A percentile compares a stretch with the other conserved stretches of the same genome.
Conservation (phyloP, 345 rosid genomes). For the Litchi chinensis region DNA sequence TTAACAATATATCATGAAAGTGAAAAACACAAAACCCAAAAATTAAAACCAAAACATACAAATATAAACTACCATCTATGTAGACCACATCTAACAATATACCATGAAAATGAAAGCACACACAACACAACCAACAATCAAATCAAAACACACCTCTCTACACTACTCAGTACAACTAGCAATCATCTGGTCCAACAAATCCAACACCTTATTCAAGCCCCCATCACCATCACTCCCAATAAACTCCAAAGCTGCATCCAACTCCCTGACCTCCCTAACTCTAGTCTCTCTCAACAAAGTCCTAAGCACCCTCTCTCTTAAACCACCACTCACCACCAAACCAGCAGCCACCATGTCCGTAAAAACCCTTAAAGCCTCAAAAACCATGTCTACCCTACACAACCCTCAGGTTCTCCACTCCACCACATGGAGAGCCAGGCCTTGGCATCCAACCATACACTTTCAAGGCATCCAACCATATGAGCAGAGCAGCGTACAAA, state of each 20-base stretch:
- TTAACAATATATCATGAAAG: neutral
- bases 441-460: constrained; percentile 48
- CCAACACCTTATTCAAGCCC: constrained; percentile 18
- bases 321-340: constrained; percentile 34
- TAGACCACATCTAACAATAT: neutral
- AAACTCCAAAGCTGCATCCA: constrained; percentile 34
- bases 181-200: constrained; percentile 39
- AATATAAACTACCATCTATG: neutral
- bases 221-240: constrained; percentile 21
- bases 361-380: constrained; percentile 46
- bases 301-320: constrained; percentile 40
- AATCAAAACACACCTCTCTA: constrained; percentile 4
- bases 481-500: constrained; percentile 36
- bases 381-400: constrained; percentile 36
- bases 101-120: neutral
- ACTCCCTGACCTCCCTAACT: constrained; percentile 41
- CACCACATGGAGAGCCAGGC: constrained; percentile 39
- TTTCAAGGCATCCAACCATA: constrained; percentile 48
- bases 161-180: constrained; percentile 36
- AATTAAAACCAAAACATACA: neutral
- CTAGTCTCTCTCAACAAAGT: constrained; percentile 55
- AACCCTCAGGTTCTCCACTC: constrained; percentile 33
- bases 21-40: neutral
- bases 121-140: neutral
- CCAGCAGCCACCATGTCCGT: constrained; percentile 40